These are phyloP conservation scores for Colletotrichum scovillei DNA, from an alignment of 2,329 filamentous ascomycete species.

Conservation along the genomic window DNA sequence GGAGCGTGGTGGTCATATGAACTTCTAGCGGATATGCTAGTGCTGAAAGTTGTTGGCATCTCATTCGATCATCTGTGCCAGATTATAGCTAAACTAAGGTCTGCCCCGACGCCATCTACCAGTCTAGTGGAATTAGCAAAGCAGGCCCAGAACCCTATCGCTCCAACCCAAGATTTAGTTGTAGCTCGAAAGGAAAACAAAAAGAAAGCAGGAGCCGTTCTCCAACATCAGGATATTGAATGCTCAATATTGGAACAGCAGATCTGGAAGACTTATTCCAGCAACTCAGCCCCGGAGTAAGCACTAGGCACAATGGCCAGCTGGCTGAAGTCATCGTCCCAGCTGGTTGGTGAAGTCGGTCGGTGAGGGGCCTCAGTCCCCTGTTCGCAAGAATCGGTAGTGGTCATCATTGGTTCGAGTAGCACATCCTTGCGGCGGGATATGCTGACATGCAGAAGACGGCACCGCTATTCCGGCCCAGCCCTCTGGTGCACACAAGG, in stretches of 20 bases:
- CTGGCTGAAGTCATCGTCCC: neutral
- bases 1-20: neutral
- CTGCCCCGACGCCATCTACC: neutral
- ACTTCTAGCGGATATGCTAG: neutral
- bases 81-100: neutral
- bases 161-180: neutral
- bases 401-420: neutral
- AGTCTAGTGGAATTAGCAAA: neutral
- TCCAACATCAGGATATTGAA: neutral
- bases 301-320: neutral
- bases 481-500: neutral
- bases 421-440: neutral
- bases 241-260: neutral
- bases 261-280: no score
- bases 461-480: neutral
- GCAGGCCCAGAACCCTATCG: neutral
- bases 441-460: neutral
- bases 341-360: neutral
- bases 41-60: neutral
- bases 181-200: no score
- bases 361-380: neutral
- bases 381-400: neutral
- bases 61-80: neutral
- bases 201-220: no score
- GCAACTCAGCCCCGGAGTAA: neutral